phyloP scores from a whole-genome alignment of 352 stramenopile genomes.

The Phytophthora pistaciae region DNA sequence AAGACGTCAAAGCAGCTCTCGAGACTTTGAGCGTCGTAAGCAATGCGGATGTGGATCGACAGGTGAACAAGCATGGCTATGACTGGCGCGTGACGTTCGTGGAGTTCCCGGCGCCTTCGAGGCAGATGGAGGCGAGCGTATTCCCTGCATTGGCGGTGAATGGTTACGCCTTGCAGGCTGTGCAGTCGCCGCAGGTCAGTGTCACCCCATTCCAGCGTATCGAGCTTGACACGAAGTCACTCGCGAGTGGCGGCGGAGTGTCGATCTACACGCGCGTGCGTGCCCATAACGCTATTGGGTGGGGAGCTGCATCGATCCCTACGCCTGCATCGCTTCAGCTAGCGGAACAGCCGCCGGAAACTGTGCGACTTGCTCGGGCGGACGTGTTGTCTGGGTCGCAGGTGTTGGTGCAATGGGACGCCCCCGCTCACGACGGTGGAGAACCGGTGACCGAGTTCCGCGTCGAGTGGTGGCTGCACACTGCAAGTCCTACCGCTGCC shows the following conservation, averaged over 20 bases:
- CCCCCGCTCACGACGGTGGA: constrained; percentile 70
- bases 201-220: constrained; percentile 68
- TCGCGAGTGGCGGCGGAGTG: constrained; percentile 36
- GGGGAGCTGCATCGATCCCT: constrained; percentile 49
- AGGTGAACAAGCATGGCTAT: constrained; percentile 87
- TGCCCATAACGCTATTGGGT: constrained; percentile 67
- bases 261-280: constrained; percentile 70
- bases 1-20: constrained; percentile 94
- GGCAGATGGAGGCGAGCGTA: constrained; percentile 18
- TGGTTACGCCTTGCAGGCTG: constrained; percentile 54
- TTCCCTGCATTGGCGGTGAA: constrained; percentile 59
- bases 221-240: constrained; percentile 40
- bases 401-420: constrained; percentile 82
- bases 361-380: constrained; percentile 44
- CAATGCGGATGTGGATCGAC: constrained; percentile 89
- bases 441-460: constrained; percentile 81
- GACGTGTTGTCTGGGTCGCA: constrained; percentile 70
- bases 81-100: constrained; percentile 94
- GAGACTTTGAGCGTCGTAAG: constrained; percentile 90
- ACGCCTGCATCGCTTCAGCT: constrained; percentile 61
- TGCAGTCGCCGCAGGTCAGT: constrained; percentile 48
- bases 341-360: constrained; percentile 53
- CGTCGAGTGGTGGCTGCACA: constrained; percentile 71
- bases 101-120: constrained; percentile 60
- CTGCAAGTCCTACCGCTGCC: constrained; percentile 40